These are phyloP conservation scores for Xylaria multiplex DNA, from an alignment of 2,329 filamentous ascomycete species.

Conservation along the genomic window DNA sequence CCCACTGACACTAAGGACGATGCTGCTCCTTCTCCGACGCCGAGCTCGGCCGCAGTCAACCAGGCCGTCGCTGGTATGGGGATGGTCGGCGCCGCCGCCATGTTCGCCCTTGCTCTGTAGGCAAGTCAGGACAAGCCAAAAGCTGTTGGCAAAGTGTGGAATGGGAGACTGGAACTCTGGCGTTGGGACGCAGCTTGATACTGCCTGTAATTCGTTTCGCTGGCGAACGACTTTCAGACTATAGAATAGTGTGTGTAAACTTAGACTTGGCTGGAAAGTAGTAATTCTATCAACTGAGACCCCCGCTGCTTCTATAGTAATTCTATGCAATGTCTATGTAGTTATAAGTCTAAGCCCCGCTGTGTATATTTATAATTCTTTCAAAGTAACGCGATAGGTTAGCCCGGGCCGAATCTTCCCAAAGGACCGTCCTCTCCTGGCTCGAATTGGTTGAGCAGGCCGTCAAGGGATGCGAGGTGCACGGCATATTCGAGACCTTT, in stretches of 20 bases:
- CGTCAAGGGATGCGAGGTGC: slow-evolving; percentile 68
- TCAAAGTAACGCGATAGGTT: slow-evolving; percentile 22
- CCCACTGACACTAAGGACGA: too few relatives aligned
- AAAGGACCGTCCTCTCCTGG: slow-evolving; percentile 63
- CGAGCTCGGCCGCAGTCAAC: slow-evolving; percentile 40
- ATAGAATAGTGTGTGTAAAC: not conserved
- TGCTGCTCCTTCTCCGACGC: too few relatives aligned
- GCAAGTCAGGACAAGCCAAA: not conserved
- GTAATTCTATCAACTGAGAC: slow-evolving; percentile 21
- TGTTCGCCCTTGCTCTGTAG: slow-evolving; percentile 49
- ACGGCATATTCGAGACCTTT: slow-evolving; percentile 65
- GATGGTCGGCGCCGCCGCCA: slow-evolving; percentile 47
- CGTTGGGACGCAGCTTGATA: slow-evolving; percentile 4
- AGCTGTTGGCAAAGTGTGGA: not conserved
- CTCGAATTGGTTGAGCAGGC: slow-evolving; percentile 62
- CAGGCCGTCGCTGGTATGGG: slow-evolving; percentile 45
- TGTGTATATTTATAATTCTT: slow-evolving; percentile 23
- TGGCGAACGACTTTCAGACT: not conserved
- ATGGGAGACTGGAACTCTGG: not conserved
- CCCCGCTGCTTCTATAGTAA: not conserved
- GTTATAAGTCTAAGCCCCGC: slow-evolving; percentile 26
- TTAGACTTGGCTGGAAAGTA: not conserved
- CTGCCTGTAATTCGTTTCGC: not conserved
- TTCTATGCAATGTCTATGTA: slow-evolving; percentile 24
- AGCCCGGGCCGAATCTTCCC: slow-evolving; percentile 59